Evolutionary conservation across 2,329 filamentous ascomycete genomes (phyloP), one percentile per base, ranked within the genome.

Genomic region (Penicillium oxalicum): DNA sequence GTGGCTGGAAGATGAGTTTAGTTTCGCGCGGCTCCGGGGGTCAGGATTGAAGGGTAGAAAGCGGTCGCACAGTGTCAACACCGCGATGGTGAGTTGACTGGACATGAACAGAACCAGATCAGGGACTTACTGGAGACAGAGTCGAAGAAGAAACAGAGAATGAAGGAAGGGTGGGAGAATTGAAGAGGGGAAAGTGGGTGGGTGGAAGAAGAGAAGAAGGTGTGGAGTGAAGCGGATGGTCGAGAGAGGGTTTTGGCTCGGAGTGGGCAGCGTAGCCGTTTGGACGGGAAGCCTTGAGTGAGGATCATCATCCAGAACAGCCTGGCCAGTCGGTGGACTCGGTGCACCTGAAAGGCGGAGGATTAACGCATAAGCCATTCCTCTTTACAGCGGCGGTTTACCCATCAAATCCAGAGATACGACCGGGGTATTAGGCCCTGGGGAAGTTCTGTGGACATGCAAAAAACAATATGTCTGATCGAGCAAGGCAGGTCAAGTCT

Each of bases 1-100:
- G 61, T 65, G 63, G 63, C 63, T 66, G 65, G 65, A 67, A 53
- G 57, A 49, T 37, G 13, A 38, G 47, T 60, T 18, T 60, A 59
- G 62, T 61, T 55, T 60, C 29, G 61, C 59, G 57, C 60, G 58
- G 52, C 46, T 58, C 50, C 53, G 54, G 52, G 49, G 46, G 58
- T 13, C 49, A 50, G 56, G 57, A 56, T 53, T 41, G 47, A 40
- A 45, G 41, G 50, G 46, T 47, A 47, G 38, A 46, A 44, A 39
- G 34, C 42, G 37, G 29, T 32, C 29, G 29, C 29, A 32, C 11
- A 32, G 11, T 32, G 18, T 18, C 18, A 18, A 18, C 18, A 18
- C 18, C 18, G 18, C 18, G 18, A 18, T 18, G 18, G 18, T 18
- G 18, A 18, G 18, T 18, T 18, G 18, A 18, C 18, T 18, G 18